Conservation (phyloP, 2,329 filamentous ascomycete species). For the Penicillium sp. region DNA sequence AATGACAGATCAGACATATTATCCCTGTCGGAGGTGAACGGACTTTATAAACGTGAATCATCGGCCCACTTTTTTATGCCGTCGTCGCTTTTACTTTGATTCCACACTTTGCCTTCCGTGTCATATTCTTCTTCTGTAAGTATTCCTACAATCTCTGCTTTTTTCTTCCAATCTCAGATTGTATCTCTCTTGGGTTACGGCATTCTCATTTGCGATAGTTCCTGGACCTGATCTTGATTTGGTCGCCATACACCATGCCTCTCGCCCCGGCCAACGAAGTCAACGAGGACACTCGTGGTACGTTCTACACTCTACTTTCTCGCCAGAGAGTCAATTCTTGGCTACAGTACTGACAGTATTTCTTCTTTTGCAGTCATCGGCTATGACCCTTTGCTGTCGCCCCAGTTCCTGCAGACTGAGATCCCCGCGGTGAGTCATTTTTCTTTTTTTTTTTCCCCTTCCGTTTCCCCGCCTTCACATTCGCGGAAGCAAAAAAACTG, state of each 20-base stretch:
- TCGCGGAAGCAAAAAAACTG: conserved; percentile 18
- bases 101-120: conserved; percentile 1
- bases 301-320: conserved; percentile 9
- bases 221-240: background rate
- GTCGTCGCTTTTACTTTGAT: background rate
- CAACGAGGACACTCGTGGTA: conserved; percentile 46
- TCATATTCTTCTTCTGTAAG: background rate
- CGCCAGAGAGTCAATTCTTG: background rate
- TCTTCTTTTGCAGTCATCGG: conserved; percentile 64
- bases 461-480: conserved; percentile 60
- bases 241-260: conserved; percentile 33
- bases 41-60: conserved; percentile 2
- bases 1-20: background rate
- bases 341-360: background rate
- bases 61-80: conserved; percentile 6
- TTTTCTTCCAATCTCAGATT: background rate
- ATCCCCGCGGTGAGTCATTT: conserved; percentile 62
- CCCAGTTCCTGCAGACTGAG: conserved; percentile 79
- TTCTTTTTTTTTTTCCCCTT: conserved; percentile 52
- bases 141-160: background rate
- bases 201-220: background rate
- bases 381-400: conserved; percentile 89
- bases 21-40: background rate
- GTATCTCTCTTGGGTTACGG: background rate
- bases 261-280: conserved; percentile 39